Conservation (phyloP, 2,329 filamentous ascomycete species). For the Coniella vitis region DNA sequence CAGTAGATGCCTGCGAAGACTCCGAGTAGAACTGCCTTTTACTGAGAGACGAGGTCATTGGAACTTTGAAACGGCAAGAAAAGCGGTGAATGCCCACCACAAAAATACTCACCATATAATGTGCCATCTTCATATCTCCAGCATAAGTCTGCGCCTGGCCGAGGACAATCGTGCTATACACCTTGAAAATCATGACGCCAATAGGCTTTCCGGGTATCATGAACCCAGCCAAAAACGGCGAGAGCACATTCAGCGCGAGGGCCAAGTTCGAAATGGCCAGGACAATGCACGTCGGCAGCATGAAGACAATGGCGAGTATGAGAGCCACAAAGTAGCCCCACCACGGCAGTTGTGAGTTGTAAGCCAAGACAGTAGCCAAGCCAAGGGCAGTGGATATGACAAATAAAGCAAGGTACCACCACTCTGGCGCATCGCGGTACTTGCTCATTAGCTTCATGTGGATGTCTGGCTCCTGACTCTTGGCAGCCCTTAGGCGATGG, state of each 20-base stretch:
- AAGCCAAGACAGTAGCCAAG: constrained; percentile 38
- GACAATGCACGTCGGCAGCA: constrained; percentile 40
- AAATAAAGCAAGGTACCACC: constrained; percentile 45
- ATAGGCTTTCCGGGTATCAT: constrained; percentile 51
- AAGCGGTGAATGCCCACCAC: too few species aligned
- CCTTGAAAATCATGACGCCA: constrained; percentile 51
- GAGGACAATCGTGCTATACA: constrained; percentile 35
- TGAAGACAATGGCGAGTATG: constrained; percentile 38
- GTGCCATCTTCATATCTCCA: constrained; percentile 29
- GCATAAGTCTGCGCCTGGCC: constrained; percentile 29
- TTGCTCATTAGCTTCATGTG: constrained; percentile 47
- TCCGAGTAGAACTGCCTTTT: background rate
- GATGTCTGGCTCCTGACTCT: constrained; percentile 41
- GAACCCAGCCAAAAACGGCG: constrained; percentile 50
- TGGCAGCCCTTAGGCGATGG: constrained; percentile 36
- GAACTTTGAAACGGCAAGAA: too few species aligned
- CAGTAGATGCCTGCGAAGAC: background rate
- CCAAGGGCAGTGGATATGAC: constrained; percentile 40
- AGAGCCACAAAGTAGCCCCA: constrained; percentile 46
- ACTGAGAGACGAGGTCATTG: too few species aligned
- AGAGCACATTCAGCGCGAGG: constrained; percentile 45
- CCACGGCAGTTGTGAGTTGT: constrained; percentile 43
- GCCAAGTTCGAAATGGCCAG: constrained; percentile 45
- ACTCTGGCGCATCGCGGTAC: constrained; percentile 45
- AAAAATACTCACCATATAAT: constrained; percentile 33